These are phyloP conservation scores for Blastomyces parvus DNA, from an alignment of 2,329 filamentous ascomycete genomes.

Conservation along the genomic window DNA sequence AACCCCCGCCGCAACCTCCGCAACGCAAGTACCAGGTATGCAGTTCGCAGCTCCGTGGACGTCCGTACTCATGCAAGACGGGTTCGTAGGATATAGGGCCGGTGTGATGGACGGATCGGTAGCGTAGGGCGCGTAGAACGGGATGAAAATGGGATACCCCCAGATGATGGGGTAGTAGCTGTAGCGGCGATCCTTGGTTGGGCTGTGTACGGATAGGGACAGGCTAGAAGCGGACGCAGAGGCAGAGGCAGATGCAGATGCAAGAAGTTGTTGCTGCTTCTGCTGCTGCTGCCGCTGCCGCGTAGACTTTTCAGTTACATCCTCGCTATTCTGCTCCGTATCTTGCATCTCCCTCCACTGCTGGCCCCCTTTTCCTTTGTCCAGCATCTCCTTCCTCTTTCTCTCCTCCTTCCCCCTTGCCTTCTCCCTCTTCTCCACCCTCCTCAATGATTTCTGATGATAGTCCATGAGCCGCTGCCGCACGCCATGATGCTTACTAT, in stretches of 20 bases:
- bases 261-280: not conserved
- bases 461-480: slow-evolving; percentile 28
- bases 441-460: not conserved
- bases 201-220: not conserved
- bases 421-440: not conserved
- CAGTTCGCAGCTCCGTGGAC: slow-evolving; percentile 40
- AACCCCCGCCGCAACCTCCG: slow-evolving; percentile 37
- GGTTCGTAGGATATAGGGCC: slow-evolving; percentile 38
- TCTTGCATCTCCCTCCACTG: not conserved
- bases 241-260: not conserved
- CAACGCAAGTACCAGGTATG: slow-evolving; percentile 35
- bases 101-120: slow-evolving; percentile 35
- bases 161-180: slow-evolving; percentile 30
- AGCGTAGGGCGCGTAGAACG: slow-evolving; percentile 41
- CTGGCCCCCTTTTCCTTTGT: not conserved
- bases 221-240: not conserved
- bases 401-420: not conserved
- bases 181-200: not conserved
- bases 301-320: not conserved
- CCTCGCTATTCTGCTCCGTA: not conserved
- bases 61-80: slow-evolving; percentile 36
- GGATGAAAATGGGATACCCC: slow-evolving; percentile 39
- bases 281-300: too few relatives aligned
- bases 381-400: not conserved
- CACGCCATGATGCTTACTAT: slow-evolving; percentile 15